These are phyloP conservation scores for Solanum medicagineum DNA, from an alignment of 257 asterid genomes.

Conservation along the genomic window DNA sequence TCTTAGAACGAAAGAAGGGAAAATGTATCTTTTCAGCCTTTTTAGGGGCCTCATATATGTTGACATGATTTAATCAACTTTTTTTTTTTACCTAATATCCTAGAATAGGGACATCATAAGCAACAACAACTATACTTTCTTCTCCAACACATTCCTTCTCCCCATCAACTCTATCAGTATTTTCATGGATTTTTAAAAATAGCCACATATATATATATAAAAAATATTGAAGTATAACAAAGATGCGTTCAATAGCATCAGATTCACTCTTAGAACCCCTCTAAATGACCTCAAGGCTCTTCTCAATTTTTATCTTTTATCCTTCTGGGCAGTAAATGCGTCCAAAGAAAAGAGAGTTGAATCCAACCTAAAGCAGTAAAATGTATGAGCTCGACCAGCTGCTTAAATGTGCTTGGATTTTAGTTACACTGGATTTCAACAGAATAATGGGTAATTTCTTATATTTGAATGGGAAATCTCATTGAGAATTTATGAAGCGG, in stretches of 20 bases:
- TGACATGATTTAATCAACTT: background rate
- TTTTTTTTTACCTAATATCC: too few species aligned
- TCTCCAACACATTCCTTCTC: too few species aligned
- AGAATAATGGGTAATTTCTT: background rate
- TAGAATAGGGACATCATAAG: too few species aligned
- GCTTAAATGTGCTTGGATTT: background rate
- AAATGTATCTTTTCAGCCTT: background rate
- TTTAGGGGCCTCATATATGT: background rate
- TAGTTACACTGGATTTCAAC: background rate
- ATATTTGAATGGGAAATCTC: background rate
- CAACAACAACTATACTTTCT: too few species aligned
- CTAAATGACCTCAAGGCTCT: slow-evolving; percentile 92
- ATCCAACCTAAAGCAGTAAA: slow-evolving; percentile 66
- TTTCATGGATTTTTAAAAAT: too few species aligned
- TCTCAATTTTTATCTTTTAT: slow-evolving; percentile 60
- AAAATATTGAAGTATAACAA: too few species aligned
- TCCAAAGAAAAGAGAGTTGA: slow-evolving; percentile 83
- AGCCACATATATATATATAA: too few species aligned
- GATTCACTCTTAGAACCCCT: slow-evolving; percentile 51
- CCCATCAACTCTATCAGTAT: too few species aligned
- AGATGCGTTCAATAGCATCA: too few species aligned
- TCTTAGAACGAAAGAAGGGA: background rate
- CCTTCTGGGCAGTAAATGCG: slow-evolving; percentile 98
- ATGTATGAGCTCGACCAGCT: background rate
- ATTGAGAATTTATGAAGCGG: background rate